These are phyloP conservation scores for Microbotryum silenes-acaulis DNA, from an alignment of 1,284 basidiomycete species.

Conservation along the genomic window DNA sequence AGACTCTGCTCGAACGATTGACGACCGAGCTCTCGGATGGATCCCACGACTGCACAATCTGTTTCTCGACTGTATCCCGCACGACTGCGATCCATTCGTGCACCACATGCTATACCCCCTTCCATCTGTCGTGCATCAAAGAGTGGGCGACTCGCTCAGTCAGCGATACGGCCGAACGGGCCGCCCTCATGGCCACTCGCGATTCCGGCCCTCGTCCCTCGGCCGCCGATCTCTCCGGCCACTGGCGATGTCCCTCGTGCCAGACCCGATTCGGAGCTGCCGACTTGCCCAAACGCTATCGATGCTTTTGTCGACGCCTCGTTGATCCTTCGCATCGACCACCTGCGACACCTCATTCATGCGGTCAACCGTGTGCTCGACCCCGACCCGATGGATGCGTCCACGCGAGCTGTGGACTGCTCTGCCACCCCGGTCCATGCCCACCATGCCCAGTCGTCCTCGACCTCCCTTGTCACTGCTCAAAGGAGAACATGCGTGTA, in stretches of 20 bases:
- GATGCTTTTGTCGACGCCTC: slow-evolving; percentile 73
- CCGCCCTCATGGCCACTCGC: slow-evolving; percentile 25
- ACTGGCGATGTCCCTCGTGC: slow-evolving; percentile 37
- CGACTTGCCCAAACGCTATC: slow-evolving; percentile 56
- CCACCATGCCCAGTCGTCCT: slow-evolving; percentile 28
- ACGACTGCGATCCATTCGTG: slow-evolving; percentile 70
- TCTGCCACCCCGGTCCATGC: slow-evolving; percentile 38
- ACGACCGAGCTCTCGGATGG: slow-evolving; percentile 28
- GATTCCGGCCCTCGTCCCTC: slow-evolving; percentile 17
- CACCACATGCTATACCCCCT: slow-evolving; percentile 73
- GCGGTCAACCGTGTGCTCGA: slow-evolving; percentile 66
- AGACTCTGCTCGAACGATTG: slow-evolving; percentile 32
- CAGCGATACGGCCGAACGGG: slow-evolving; percentile 48
- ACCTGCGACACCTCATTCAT: slow-evolving; percentile 74
- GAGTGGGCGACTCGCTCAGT: slow-evolving; percentile 54
- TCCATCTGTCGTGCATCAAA: slow-evolving; percentile 70
- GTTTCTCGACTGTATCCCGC: slow-evolving; percentile 63
- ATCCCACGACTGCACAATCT: slow-evolving; percentile 62
- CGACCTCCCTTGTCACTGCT: slow-evolving; percentile 14
- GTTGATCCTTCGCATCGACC: slow-evolving; percentile 52
- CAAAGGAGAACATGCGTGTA: slow-evolving; percentile 5
- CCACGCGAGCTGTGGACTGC: slow-evolving; percentile 67
- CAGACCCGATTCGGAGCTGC: slow-evolving; percentile 43
- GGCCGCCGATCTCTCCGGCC: slow-evolving; percentile 10
- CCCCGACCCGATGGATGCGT: slow-evolving; percentile 50